Evolutionary conservation across 805 yeast genomes (phyloP).

Genomic region (Candida ponderosae): DNA sequence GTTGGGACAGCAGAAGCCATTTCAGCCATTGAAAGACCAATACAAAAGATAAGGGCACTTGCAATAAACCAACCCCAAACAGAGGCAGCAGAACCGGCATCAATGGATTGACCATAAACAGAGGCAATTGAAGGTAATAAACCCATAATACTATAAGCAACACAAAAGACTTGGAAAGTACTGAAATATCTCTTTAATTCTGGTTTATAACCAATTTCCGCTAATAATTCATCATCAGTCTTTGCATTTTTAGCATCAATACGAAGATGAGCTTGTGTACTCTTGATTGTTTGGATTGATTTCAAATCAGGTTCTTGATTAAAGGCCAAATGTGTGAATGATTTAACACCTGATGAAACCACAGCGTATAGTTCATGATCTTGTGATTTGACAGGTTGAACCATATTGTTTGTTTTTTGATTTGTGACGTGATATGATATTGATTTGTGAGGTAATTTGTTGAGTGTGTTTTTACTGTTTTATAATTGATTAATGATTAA

Average conservation of each 20-base stretch:
- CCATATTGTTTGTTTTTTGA: too few relatives aligned
- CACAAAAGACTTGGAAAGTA: conserved; percentile 59
- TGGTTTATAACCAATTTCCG: conserved; percentile 63
- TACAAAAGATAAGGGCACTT: conserved; percentile 42
- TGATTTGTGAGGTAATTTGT: too few relatives aligned
- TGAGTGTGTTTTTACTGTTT: neutral
- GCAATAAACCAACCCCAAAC: conserved; percentile 72
- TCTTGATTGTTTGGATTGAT: neutral
- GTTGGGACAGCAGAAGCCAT: conserved; percentile 67
- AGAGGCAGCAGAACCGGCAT: conserved; percentile 52
- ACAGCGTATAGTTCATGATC: conserved; percentile 1
- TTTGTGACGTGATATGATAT: neutral
- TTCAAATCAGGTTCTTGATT: conserved; percentile 10
- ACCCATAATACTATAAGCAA: conserved; percentile 67
- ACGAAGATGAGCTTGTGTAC: neutral
- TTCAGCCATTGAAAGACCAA: conserved; percentile 61
- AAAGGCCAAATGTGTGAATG: conserved; percentile 11
- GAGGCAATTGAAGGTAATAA: conserved; percentile 52
- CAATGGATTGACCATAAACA: conserved; percentile 40
- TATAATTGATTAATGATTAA: too few relatives aligned
- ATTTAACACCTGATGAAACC: conserved; percentile 11
- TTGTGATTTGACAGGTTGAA: neutral
- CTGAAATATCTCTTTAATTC: conserved; percentile 59
- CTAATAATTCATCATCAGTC: conserved; percentile 21
- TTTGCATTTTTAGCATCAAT: conserved; percentile 17